Percentiles rank a stretch among this genome's conserved stretches.
Evolutionary conservation across 495 filamentous ascomycete species (phyloP).

Genomic region (Penicillium antarcticum): DNA sequence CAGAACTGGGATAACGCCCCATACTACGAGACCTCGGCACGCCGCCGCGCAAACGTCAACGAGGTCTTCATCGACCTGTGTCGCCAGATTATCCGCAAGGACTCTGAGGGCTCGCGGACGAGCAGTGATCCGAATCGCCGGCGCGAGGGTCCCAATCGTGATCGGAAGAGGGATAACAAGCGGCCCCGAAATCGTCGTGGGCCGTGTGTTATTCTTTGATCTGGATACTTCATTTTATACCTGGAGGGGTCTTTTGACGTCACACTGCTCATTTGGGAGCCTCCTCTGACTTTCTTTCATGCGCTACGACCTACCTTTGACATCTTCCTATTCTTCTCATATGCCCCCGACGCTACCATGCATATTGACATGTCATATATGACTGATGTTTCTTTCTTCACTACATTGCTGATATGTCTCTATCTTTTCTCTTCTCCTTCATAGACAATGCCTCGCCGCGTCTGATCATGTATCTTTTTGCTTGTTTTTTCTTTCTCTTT

Average conservation of each 20-base stretch:
- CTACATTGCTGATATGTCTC: conserved; percentile 19
- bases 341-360: conserved; percentile 7
- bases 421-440: conserved; percentile 3
- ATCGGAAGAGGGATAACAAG: conserved; percentile 30
- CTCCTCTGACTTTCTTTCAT: conserved; percentile 8
- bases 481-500: conserved; percentile 18
- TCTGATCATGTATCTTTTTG: conserved; percentile 16
- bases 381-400: conserved; percentile 16
- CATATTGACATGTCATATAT: conserved; percentile 21
- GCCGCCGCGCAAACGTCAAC: conserved; percentile 84
- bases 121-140: conserved; percentile 38
- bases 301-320: conserved; percentile 3
- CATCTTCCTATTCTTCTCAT: not conserved
- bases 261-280: not conserved
- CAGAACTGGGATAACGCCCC: conserved; percentile 87
- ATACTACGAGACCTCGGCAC: conserved; percentile 92
- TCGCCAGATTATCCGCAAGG: conserved; percentile 81
- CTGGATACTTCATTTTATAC: no score
- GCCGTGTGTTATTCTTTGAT: conserved; percentile 45
- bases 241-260: not conserved
- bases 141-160: conserved; percentile 33
- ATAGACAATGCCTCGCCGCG: conserved; percentile 24
- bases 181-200: conserved; percentile 28
- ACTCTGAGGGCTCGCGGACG: conserved; percentile 49
- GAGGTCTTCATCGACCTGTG: conserved; percentile 94